Evolutionary conservation across 1,284 basidiomycete species (phyloP).

Genomic region (Neolentinus lepideus): DNA sequence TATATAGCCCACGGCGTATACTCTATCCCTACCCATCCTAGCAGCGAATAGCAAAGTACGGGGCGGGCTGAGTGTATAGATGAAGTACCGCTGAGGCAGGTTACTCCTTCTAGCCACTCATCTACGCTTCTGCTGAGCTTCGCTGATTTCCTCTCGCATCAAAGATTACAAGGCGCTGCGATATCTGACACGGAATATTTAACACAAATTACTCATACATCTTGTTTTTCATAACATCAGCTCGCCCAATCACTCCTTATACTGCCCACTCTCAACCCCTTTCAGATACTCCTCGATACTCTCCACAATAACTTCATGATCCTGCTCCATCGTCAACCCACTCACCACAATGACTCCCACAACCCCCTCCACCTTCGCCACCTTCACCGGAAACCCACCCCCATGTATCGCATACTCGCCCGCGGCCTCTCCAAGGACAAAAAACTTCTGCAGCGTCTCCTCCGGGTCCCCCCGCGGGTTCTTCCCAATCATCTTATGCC

Average conservation of each 20-base stretch:
- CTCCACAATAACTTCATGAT: conserved; percentile 26
- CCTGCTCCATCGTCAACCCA: conserved; percentile 23
- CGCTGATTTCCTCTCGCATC: not conserved
- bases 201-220: not conserved
- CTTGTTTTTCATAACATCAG: not conserved
- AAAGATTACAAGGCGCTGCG: no score
- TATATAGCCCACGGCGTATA: no score
- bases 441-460: conserved; percentile 15
- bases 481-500: conserved; percentile 11
- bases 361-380: conserved; percentile 24
- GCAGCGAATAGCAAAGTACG: no score
- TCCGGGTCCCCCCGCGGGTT: conserved; percentile 16
- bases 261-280: not conserved
- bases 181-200: no score
- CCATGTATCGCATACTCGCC: conserved; percentile 25
- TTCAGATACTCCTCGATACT: conserved; percentile 23
- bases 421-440: conserved; percentile 18
- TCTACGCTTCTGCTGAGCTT: not conserved
- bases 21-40: no score
- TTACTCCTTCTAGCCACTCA: not conserved
- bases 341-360: conserved; percentile 29
- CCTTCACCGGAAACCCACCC: conserved; percentile 26
- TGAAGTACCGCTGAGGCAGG: not conserved
- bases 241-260: not conserved
- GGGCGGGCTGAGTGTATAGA: not conserved